These are phyloP conservation scores for Cyclotella kingstonii DNA, from an alignment of 108 stramenopile species.

Conservation along the genomic window DNA sequence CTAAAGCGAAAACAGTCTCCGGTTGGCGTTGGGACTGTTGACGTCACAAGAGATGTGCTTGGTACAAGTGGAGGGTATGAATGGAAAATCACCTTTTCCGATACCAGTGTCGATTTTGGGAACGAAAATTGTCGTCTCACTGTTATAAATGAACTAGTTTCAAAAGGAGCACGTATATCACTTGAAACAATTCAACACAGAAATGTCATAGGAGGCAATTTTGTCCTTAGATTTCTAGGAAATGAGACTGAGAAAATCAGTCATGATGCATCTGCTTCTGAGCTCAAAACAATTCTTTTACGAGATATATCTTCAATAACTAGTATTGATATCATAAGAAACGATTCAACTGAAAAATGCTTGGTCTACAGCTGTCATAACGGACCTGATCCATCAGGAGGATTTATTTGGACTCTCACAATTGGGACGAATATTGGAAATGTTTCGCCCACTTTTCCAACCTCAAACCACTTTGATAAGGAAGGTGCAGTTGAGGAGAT, in stretches of 20 bases:
- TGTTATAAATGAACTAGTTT: constrained; percentile 42
- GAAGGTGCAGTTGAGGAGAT: constrained; percentile 34
- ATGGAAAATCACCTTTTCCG: constrained; percentile 70
- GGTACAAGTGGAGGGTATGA: constrained; percentile 42
- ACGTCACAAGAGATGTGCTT: constrained; percentile 23
- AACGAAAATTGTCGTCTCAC: constrained; percentile 26
- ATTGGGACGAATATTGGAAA: constrained; percentile 51
- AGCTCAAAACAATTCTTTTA: constrained; percentile 27
- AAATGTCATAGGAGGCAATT: constrained; percentile 65
- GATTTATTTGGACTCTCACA: constrained; percentile 54
- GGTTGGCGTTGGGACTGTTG: constrained; percentile 41
- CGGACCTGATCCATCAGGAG: constrained; percentile 50
- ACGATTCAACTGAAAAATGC: constrained; percentile 46
- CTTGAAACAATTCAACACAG: constrained; percentile 51
- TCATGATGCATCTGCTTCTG: constrained; percentile 44
- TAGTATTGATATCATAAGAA: constrained; percentile 26
- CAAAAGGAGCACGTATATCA: constrained; percentile 48
- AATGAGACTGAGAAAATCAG: constrained; percentile 29
- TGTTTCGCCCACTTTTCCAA: constrained; percentile 54
- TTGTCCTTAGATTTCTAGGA: constrained; percentile 59
- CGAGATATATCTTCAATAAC: constrained; percentile 21
- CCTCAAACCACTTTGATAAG: constrained; percentile 31
- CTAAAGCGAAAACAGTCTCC: constrained; percentile 28
- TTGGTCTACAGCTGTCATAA: constrained; percentile 49
- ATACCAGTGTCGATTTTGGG: constrained; percentile 41